Evolutionary conservation across 2,329 filamentous ascomycete species (phyloP).

Genomic region (Monilinia fructicola): DNA sequence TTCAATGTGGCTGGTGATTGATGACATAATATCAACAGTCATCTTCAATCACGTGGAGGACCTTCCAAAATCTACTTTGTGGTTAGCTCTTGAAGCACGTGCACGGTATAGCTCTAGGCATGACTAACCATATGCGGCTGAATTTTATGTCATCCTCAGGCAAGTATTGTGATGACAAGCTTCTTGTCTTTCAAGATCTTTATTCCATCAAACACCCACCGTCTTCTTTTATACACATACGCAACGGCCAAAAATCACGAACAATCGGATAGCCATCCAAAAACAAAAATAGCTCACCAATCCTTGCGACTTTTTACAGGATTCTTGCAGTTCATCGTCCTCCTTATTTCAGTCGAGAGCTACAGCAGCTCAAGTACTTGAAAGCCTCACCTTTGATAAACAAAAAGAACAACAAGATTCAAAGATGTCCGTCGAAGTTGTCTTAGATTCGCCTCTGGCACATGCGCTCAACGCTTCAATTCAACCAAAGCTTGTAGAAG

Average conservation of each 20-base stretch:
- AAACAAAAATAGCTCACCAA: background rate
- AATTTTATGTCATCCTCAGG: constrained; percentile 14
- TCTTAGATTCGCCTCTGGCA: constrained; percentile 77
- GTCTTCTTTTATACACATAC: background rate
- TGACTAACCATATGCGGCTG: constrained; percentile 12
- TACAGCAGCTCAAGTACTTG: constrained; percentile 14
- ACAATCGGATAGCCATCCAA: background rate
- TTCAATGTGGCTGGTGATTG: background rate
- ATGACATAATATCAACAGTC: too few species aligned
- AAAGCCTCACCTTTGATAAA: constrained; percentile 22
- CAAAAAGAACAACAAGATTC: constrained; percentile 26
- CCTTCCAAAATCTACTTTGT: too few species aligned
- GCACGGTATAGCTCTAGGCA: background rate
- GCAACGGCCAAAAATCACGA: background rate
- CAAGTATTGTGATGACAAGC: constrained; percentile 8
- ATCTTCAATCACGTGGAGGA: too few species aligned
- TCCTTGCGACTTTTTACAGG: background rate
- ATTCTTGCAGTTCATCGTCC: background rate
- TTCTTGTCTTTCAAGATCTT: constrained; percentile 20
- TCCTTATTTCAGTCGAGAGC: constrained; percentile 14
- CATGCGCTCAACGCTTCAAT: constrained; percentile 79
- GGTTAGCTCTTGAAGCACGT: background rate
- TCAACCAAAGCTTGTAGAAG: constrained; percentile 87
- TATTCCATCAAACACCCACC: constrained; percentile 16
- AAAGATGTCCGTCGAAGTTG: constrained; percentile 75